Percentiles rank a stretch among this genome's conserved stretches.
These are phyloP conservation scores for Cyberlindnera japonica DNA, from an alignment of 805 yeast genomes.

Conservation along the genomic window DNA sequence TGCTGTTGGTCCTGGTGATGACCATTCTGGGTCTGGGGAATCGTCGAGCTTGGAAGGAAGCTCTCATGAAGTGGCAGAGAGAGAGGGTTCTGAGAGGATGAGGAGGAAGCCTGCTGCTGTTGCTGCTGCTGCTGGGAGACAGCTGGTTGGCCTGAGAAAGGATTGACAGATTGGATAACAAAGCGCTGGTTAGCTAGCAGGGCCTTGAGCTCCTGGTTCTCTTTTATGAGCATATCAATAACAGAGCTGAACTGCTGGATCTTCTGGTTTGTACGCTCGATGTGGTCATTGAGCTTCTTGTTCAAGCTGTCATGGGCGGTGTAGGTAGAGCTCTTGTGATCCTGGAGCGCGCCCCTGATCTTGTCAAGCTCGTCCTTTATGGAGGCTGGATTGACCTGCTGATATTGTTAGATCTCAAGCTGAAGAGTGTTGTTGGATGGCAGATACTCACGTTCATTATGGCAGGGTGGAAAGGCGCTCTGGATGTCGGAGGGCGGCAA, in stretches of 20 bases:
- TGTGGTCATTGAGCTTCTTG: conserved; percentile 23
- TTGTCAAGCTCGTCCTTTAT: conserved; percentile 26
- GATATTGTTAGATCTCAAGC: neutral
- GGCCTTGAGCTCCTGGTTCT: conserved; percentile 26
- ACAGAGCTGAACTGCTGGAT: conserved; percentile 22
- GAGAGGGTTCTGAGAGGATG: conserved; percentile 11
- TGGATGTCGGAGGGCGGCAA: no score
- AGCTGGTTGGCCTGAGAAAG: conserved; percentile 11
- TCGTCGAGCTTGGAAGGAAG: conserved; percentile 9
- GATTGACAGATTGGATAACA: conserved; percentile 21
- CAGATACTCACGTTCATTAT: conserved; percentile 14
- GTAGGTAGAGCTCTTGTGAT: conserved; percentile 19
- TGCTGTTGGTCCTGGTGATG: conserved; percentile 10
- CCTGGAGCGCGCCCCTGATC: conserved; percentile 22
- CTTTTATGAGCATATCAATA: conserved; percentile 25
- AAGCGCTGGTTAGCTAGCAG: conserved; percentile 23
- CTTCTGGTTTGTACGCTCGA: conserved; percentile 23
- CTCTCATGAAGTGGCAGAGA: conserved; percentile 13
- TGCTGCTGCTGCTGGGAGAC: conserved; percentile 5
- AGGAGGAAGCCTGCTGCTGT: conserved; percentile 1
- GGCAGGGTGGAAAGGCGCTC: neutral
- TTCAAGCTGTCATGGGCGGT: conserved; percentile 21
- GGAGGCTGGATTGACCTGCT: conserved; percentile 15
- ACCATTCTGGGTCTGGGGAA: conserved; percentile 8
- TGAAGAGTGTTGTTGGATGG: no score